phyloP scores from a whole-genome alignment of 257 asterid species.

The Jasminum sambac region DNA sequence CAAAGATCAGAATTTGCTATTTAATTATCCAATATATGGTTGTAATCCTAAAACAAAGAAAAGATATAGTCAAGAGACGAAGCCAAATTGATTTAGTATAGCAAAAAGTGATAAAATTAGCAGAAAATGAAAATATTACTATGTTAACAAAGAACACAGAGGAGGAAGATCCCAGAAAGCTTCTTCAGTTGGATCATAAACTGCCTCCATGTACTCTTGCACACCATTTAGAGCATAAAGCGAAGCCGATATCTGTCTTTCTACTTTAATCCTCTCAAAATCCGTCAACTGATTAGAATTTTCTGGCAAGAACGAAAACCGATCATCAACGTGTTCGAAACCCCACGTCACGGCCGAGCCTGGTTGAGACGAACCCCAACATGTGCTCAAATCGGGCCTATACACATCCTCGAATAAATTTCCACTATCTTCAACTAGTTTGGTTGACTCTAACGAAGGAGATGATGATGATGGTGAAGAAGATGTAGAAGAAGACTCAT shows the following conservation, averaged over 20 bases:
- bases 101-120: background rate
- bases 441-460: background rate
- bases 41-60: background rate
- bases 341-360: conserved; percentile 24
- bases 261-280: conserved; percentile 60
- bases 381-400: conserved; percentile 58
- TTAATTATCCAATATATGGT: background rate
- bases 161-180: conserved; percentile 72
- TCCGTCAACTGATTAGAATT: conserved; percentile 35
- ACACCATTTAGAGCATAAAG: conserved; percentile 71
- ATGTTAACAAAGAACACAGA: conserved; percentile 42
- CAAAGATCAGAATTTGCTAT: background rate
- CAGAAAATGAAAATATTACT: conserved; percentile 17
- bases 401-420: conserved; percentile 41
- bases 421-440: conserved; percentile 8
- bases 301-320: conserved; percentile 33
- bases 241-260: conserved; percentile 79
- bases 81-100: background rate
- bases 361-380: conserved; percentile 23
- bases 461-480: background rate
- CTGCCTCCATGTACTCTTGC: conserved; percentile 67
- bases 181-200: conserved; percentile 50
- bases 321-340: conserved; percentile 19
- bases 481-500: conserved; percentile 17
- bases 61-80: background rate